Conservation (phyloP, 2,329 filamentous ascomycete species). For the Fusarium siculi region DNA sequence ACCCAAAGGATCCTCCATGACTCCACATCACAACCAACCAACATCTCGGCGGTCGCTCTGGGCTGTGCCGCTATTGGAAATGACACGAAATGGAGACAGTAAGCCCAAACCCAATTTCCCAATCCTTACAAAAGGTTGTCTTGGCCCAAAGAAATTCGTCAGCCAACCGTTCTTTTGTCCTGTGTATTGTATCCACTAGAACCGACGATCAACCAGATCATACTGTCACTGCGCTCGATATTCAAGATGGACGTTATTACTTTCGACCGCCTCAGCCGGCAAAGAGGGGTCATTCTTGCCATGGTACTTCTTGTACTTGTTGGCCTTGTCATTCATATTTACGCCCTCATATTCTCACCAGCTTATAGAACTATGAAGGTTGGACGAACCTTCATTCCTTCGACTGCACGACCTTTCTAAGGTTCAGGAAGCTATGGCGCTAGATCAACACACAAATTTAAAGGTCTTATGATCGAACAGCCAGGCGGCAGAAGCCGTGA, state of each 20-base stretch:
- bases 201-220: not conserved
- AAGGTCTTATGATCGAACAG: too few relatives aligned
- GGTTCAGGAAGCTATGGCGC: not conserved
- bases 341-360: not conserved
- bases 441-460: rapidly evolving
- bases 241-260: not conserved
- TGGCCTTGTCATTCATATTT: not conserved
- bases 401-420: rapidly evolving
- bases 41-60: not conserved
- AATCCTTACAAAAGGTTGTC: not conserved
- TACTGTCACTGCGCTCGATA: rapidly evolving
- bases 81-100: not conserved
- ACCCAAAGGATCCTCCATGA: not conserved
- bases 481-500: too few relatives aligned
- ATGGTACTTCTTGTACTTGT: constrained; percentile 1
- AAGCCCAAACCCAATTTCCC: not conserved
- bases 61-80: not conserved
- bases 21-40: not conserved
- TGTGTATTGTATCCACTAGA: not conserved
- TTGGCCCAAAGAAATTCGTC: not conserved
- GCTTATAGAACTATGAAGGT: not conserved
- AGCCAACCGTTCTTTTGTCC: not conserved
- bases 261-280: not conserved
- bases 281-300: not conserved
- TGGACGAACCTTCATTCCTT: not conserved